These are phyloP conservation scores for Cadophora sp. DNA, from an alignment of 2,329 filamentous ascomycete species.

Conservation along the genomic window DNA sequence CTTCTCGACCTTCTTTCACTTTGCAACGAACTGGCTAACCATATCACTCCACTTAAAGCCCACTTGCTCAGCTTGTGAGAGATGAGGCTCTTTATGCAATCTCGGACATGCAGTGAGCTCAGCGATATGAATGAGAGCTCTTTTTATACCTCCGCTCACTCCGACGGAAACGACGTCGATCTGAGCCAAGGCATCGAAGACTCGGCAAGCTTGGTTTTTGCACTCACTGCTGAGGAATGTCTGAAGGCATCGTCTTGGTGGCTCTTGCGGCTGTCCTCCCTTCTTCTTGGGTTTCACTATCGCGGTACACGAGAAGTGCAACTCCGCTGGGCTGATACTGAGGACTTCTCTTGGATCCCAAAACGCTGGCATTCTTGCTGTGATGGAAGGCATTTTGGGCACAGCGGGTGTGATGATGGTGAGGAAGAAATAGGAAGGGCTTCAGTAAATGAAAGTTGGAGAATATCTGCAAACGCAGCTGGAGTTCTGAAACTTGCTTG, in stretches of 20 bases:
- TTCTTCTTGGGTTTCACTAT: background rate
- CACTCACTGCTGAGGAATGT: background rate
- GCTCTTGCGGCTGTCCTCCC: background rate
- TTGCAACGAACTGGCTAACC: background rate
- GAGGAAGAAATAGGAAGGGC: background rate
- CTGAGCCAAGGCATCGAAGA: background rate
- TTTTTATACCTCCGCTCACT: background rate
- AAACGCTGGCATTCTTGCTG: background rate
- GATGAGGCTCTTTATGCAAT: background rate
- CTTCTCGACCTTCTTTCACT: background rate
- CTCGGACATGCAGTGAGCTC: background rate
- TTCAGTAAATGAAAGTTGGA: background rate
- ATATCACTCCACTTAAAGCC: background rate
- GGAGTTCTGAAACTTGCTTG: background rate
- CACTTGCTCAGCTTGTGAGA: background rate
- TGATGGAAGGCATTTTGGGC: background rate
- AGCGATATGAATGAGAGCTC: background rate
- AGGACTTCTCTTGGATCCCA: slow-evolving; percentile 1
- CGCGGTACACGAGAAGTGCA: background rate
- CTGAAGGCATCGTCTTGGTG: background rate
- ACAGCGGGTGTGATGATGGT: background rate
- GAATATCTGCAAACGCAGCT: background rate
- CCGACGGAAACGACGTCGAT: slow-evolving; percentile 1
- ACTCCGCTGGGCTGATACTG: background rate
- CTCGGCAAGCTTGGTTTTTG: background rate